A percentile compares a stretch with the other conserved stretches of the same genome.
Conservation (phyloP, 495 filamentous ascomycete genomes). For the Bathelium albidoporum region DNA sequence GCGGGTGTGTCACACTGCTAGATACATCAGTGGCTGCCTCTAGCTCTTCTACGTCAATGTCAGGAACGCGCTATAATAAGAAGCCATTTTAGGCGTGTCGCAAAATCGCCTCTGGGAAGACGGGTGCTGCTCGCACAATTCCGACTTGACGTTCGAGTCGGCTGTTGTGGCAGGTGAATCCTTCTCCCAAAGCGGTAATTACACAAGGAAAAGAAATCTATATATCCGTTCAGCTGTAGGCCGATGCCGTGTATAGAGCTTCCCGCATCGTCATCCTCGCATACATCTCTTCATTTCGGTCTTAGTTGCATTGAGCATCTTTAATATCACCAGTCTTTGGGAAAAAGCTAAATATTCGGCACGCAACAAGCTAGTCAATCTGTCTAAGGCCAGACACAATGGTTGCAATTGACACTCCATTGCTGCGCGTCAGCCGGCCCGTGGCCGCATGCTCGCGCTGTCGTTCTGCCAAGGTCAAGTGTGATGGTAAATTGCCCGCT, state of each 20-base stretch:
- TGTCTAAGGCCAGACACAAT: neutral
- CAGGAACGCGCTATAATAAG: neutral
- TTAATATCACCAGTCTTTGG: no score
- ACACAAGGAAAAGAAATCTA: no score
- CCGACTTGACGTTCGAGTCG: neutral
- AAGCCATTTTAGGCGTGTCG: neutral
- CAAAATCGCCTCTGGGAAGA: neutral
- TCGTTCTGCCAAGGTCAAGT: slow-evolving; percentile 87
- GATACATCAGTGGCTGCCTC: neutral
- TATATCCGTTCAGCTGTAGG: no score
- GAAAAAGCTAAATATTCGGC: neutral
- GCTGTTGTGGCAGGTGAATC: neutral
- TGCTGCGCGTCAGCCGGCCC: slow-evolving; percentile 80
- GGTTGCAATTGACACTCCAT: slow-evolving; percentile 50
- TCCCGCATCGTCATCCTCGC: no score
- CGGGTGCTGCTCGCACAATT: neutral
- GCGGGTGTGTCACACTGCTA: neutral
- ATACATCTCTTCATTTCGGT: no score
- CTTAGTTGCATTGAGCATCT: no score
- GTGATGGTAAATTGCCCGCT: slow-evolving; percentile 86
- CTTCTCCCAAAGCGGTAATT: neutral
- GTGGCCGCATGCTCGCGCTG: slow-evolving; percentile 91
- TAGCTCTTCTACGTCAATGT: neutral
- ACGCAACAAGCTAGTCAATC: neutral
- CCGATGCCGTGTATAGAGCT: no score